phyloP scores from a whole-genome alignment of 176 grass and related monocot genomes.

The Oryza rufipogon region DNA sequence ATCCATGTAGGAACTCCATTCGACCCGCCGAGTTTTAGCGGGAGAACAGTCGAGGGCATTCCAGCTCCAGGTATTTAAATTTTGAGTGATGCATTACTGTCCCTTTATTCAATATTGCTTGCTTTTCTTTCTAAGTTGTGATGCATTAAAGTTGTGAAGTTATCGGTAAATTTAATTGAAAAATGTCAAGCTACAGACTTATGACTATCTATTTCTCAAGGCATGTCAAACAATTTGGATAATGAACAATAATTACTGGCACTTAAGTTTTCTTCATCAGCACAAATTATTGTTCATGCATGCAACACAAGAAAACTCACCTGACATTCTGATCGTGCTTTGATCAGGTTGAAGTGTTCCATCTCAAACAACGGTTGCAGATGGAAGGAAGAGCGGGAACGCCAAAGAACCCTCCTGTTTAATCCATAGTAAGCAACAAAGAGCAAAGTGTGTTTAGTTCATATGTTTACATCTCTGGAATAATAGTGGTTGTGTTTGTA shows the following conservation, averaged over 20 bases:
- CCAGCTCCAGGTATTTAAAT: constrained; percentile 79
- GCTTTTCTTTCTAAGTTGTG: background rate
- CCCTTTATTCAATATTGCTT: background rate
- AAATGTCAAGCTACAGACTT: background rate
- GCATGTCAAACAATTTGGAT: constrained; percentile 3
- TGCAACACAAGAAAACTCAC: background rate
- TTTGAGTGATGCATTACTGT: background rate
- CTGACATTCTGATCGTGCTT: constrained; percentile 28
- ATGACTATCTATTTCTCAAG: background rate
- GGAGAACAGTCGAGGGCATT: constrained; percentile 72
- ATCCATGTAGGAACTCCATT: constrained; percentile 72
- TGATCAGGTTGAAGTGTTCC: constrained; percentile 83
- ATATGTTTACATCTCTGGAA: background rate
- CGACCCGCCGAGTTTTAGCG: constrained; percentile 71
- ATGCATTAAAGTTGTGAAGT: background rate
- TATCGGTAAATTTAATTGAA: background rate
- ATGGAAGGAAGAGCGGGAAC: constrained; percentile 65
- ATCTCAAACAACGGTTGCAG: constrained; percentile 85
- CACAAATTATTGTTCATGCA: background rate
- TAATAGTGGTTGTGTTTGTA: constrained; percentile 18
- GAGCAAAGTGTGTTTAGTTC: background rate
- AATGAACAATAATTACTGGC: background rate
- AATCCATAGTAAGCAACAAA: constrained; percentile 17
- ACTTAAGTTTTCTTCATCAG: background rate
- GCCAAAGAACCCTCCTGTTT: constrained; percentile 59